Percentiles rank a stretch among this genome's conserved stretches.
These are phyloP conservation scores for Fusarium heterosporum DNA, from an alignment of 2,329 filamentous ascomycete species.

Conservation along the genomic window DNA sequence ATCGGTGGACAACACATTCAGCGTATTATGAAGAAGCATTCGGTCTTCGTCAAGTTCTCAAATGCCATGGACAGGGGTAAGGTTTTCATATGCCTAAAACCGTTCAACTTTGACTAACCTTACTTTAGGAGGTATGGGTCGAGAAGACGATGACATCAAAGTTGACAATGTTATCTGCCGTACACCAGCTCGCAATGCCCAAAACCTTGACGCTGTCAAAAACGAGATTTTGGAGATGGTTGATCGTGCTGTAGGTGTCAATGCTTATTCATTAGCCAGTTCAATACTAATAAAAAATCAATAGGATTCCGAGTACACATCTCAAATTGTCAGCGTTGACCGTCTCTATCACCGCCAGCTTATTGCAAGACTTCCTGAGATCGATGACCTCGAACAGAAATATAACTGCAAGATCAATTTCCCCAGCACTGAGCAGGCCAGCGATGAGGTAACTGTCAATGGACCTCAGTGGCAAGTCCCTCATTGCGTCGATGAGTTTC, in stretches of 20 bases:
- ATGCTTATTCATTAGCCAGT: neutral
- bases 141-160: slow-evolving; percentile 97
- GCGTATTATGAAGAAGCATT: slow-evolving; percentile 99
- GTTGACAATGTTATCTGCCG: slow-evolving; percentile 99
- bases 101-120: slow-evolving; percentile 43
- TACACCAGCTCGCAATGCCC: slow-evolving; percentile 94
- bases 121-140: slow-evolving; percentile 73
- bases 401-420: slow-evolving; percentile 99
- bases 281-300: slow-evolving; percentile 10
- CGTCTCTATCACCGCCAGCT: slow-evolving; percentile 95
- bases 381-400: slow-evolving; percentile 97
- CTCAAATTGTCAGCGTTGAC: slow-evolving; percentile 92
- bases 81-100: slow-evolving; percentile 11
- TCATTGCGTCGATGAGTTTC: slow-evolving; percentile 93
- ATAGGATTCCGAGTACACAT: slow-evolving; percentile 94
- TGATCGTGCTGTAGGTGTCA: slow-evolving; percentile 79
- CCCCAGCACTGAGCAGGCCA: slow-evolving; percentile 96
- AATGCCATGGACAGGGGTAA: slow-evolving; percentile 96
- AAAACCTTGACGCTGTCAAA: slow-evolving; percentile 96
- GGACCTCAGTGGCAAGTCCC: slow-evolving; percentile 98
- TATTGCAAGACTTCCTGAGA: slow-evolving; percentile 85
- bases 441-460: slow-evolving; percentile 94
- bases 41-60: slow-evolving; percentile 99
- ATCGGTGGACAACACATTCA: slow-evolving; percentile 99
- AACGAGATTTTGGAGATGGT: slow-evolving; percentile 99